Conservation (phyloP, 768 basidiomycete species). For the Lactarius hengduanensis region DNA sequence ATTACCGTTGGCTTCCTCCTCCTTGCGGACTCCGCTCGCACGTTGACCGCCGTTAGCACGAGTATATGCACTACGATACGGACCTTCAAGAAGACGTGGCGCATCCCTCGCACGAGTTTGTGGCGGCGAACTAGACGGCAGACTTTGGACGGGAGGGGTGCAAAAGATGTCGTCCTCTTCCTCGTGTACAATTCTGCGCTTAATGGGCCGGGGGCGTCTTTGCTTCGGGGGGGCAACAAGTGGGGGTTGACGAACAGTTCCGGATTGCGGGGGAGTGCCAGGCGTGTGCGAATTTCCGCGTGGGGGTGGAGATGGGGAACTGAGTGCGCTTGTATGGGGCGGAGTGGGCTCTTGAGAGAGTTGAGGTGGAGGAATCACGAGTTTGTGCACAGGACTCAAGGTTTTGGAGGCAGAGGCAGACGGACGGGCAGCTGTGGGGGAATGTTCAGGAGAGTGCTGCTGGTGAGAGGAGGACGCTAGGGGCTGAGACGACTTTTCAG, state of each 20-base stretch:
- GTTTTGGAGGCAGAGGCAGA: background rate
- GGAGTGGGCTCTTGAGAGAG: conserved; percentile 25
- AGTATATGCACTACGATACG: conserved; percentile 31
- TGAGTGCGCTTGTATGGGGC: conserved; percentile 21
- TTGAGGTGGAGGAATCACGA: background rate
- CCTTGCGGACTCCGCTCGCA: conserved; percentile 21
- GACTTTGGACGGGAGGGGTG: conserved; percentile 14
- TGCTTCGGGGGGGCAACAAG: background rate
- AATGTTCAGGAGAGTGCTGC: background rate
- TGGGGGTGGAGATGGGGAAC: conserved; percentile 13
- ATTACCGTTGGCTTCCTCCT: conserved; percentile 1
- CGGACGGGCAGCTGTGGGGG: background rate
- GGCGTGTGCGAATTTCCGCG: background rate
- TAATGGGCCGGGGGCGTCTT: conserved; percentile 1
- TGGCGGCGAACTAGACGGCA: background rate
- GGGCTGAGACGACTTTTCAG: background rate
- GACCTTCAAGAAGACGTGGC: conserved; percentile 31
- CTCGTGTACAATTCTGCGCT: background rate
- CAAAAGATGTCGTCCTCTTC: conserved; percentile 21
- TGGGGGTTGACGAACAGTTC: background rate
- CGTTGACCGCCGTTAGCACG: conserved; percentile 24
- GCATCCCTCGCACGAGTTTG: conserved; percentile 20
- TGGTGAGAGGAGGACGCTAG: background rate
- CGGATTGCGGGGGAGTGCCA: background rate
- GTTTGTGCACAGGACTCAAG: background rate